Evolutionary conservation across 257 asterid species (phyloP).

Genomic region (Catharanthus roseus): DNA sequence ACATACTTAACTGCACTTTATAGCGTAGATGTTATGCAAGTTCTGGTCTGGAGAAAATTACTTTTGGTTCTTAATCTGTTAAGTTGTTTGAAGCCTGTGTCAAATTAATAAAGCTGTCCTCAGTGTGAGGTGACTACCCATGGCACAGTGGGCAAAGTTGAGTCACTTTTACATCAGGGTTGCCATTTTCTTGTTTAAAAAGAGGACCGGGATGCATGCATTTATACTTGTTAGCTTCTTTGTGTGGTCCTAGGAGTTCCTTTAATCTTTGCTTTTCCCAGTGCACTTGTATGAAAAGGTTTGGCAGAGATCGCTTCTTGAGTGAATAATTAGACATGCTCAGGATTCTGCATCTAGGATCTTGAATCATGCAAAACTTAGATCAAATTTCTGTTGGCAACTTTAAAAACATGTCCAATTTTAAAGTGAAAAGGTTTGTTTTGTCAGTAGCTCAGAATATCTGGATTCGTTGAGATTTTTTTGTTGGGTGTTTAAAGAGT

Average conservation of each 20-base stretch:
- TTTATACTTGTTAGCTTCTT: neutral
- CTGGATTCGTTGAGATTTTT: neutral
- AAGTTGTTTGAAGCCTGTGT: neutral
- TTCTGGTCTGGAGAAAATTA: neutral
- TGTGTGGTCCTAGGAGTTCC: neutral
- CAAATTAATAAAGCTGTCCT: neutral
- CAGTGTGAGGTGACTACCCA: neutral
- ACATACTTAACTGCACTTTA: constrained; percentile 9
- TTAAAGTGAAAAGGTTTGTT: neutral
- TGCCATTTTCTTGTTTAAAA: neutral
- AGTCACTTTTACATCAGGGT: neutral
- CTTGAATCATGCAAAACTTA: neutral
- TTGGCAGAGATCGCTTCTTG: neutral
- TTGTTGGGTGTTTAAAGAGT: neutral
- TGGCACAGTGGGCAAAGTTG: neutral
- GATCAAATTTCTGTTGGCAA: neutral
- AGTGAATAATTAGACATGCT: neutral
- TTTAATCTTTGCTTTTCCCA: neutral
- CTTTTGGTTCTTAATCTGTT: neutral
- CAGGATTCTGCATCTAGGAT: neutral
- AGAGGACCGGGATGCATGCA: neutral
- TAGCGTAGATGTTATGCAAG: neutral
- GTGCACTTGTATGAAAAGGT: neutral
- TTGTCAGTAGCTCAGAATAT: neutral
- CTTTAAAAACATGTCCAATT: neutral